phyloP scores from a whole-genome alignment of 768 basidiomycete genomes.

The Psilocybe cubensis region DNA sequence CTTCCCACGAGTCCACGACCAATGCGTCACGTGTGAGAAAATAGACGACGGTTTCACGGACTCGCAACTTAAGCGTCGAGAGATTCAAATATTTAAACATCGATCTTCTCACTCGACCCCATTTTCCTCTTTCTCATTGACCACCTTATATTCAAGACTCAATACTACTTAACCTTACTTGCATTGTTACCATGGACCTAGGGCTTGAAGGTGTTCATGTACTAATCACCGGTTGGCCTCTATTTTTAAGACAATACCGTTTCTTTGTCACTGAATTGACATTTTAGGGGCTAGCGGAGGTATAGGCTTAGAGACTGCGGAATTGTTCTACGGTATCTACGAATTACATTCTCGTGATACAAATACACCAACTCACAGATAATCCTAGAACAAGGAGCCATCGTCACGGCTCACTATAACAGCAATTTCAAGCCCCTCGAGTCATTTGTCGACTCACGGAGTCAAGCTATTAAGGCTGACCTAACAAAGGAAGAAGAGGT shows the following conservation, averaged over 20 bases:
- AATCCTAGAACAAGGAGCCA: slow-evolving; percentile 65
- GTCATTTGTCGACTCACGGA: slow-evolving; percentile 34
- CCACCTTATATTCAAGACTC: neutral
- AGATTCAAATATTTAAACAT: neutral
- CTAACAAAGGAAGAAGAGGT: slow-evolving; percentile 62
- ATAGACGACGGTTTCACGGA: neutral
- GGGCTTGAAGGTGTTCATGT: slow-evolving; percentile 65
- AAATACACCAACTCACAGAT: neutral
- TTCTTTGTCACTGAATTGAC: neutral
- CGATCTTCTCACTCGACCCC: slow-evolving; percentile 3
- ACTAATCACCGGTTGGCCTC: slow-evolving; percentile 62
- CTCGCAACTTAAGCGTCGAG: neutral
- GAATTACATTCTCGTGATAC: neutral
- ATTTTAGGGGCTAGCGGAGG: slow-evolving; percentile 71
- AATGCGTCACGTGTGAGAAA: neutral
- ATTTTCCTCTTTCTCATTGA: neutral
- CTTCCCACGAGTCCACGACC: neutral
- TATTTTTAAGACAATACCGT: neutral
- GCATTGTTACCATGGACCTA: slow-evolving; percentile 59
- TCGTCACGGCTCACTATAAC: slow-evolving; percentile 75
- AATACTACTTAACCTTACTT: neutral
- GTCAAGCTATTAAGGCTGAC: slow-evolving; percentile 55
- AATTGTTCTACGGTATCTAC: slow-evolving; percentile 56
- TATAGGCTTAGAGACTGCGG: slow-evolving; percentile 68
- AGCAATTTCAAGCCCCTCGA: slow-evolving; percentile 50